Evolutionary conservation across 2,329 filamentous ascomycete species (phyloP).

Genomic region (Cladosporium sp.): DNA sequence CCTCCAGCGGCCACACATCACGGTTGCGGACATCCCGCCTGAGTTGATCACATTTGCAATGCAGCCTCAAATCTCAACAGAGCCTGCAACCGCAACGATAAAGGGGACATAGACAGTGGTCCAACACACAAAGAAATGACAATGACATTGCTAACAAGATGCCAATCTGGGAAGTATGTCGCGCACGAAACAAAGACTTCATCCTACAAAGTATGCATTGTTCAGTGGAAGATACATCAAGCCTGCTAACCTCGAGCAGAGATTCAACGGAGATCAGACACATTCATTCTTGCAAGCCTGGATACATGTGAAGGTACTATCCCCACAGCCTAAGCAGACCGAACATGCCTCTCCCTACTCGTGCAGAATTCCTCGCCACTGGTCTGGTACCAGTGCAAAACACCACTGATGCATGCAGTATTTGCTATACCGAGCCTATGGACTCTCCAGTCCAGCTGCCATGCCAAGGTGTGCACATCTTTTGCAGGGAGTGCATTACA

Average conservation of each 20-base stretch:
- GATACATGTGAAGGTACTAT: neutral
- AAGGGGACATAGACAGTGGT: neutral
- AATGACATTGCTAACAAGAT: neutral
- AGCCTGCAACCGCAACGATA: neutral
- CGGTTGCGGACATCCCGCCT: neutral
- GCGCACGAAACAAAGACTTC: neutral
- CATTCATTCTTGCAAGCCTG: neutral
- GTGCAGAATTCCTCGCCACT: neutral
- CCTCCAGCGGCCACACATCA: neutral
- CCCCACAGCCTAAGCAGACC: neutral
- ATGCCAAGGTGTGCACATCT: conserved; percentile 8
- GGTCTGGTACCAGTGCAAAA: conserved; percentile 10
- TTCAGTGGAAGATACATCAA: neutral
- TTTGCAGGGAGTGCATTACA: conserved; percentile 17
- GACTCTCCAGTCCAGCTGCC: neutral
- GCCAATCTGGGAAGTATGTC: neutral
- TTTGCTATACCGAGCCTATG: conserved; percentile 6
- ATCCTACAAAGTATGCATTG: neutral
- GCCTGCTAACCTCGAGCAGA: neutral
- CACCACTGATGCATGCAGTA: neutral
- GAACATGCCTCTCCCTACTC: conserved; percentile 7
- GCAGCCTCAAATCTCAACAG: neutral
- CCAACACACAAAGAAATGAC: neutral
- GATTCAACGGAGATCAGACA: neutral
- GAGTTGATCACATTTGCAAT: neutral